These are phyloP conservation scores for Ascochyta fabae DNA, from an alignment of 2,329 filamentous ascomycete genomes.

Conservation along the genomic window DNA sequence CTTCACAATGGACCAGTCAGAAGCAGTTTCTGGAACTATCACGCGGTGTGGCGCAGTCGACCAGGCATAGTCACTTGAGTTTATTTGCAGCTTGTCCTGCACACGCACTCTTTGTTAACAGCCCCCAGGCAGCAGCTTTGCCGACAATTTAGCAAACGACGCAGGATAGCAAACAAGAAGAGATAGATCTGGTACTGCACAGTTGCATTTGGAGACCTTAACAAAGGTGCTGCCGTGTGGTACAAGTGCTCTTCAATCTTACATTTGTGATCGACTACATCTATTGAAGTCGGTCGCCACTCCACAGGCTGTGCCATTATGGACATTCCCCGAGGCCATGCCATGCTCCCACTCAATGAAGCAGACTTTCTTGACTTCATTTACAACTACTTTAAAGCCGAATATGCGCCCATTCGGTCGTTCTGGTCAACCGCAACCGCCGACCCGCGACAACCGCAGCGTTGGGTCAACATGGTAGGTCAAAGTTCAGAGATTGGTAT, in stretches of 20 bases:
- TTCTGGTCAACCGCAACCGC: constrained; percentile 47
- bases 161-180: neutral
- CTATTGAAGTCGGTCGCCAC: neutral
- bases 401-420: constrained; percentile 47
- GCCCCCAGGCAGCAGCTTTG: constrained; percentile 43
- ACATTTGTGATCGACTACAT: neutral
- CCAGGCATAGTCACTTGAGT: constrained; percentile 29
- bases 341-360: constrained; percentile 43
- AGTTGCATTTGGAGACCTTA: neutral
- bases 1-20: neutral
- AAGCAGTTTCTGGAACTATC: constrained; percentile 11
- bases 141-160: constrained; percentile 8
- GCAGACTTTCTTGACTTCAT: constrained; percentile 45
- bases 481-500: neutral
- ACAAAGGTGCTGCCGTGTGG: neutral
- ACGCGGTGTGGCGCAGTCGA: constrained; percentile 37
- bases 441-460: constrained; percentile 34
- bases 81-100: constrained; percentile 14
- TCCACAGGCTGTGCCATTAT: constrained; percentile 17
- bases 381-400: constrained; percentile 48
- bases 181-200: neutral
- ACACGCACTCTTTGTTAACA: constrained; percentile 27
- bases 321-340: constrained; percentile 43
- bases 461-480: constrained; percentile 41
- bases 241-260: neutral